Percentiles rank a stretch among this genome's conserved stretches.
phyloP scores from a whole-genome alignment of 2,329 filamentous ascomycete genomes.

The Elsinoe fawcettii region DNA sequence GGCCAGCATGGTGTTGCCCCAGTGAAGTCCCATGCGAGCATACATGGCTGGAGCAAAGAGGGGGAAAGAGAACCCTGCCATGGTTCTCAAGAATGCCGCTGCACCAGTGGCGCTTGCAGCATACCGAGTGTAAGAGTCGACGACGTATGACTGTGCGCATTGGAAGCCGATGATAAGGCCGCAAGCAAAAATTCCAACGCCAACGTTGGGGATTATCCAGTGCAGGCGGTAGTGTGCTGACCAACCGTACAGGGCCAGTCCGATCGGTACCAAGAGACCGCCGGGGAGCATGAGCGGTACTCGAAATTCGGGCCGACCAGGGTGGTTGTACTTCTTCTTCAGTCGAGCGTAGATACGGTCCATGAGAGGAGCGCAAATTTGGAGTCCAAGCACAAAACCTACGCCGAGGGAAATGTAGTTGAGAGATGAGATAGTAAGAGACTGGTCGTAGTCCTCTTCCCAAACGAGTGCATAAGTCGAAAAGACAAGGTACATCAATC shows the following conservation, averaged over 20 bases:
- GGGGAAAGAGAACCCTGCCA: slow-evolving; percentile 53
- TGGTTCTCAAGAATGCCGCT: slow-evolving; percentile 47
- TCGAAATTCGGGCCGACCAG: slow-evolving; percentile 37
- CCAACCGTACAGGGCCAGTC: slow-evolving; percentile 54
- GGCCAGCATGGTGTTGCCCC: slow-evolving; percentile 49
- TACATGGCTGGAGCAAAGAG: slow-evolving; percentile 52
- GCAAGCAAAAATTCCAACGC: slow-evolving; percentile 47
- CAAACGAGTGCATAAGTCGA: slow-evolving; percentile 23
- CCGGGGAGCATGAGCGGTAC: slow-evolving; percentile 50
- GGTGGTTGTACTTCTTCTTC: slow-evolving; percentile 28
- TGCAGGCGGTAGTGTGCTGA: slow-evolving; percentile 44
- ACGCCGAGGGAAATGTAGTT: slow-evolving; percentile 39
- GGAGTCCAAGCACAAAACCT: slow-evolving; percentile 46
- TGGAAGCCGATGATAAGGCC: slow-evolving; percentile 52
- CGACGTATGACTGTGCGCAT: slow-evolving; percentile 54
- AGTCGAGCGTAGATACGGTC: slow-evolving; percentile 32
- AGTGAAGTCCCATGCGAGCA: slow-evolving; percentile 38
- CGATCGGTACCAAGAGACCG: slow-evolving; percentile 45
- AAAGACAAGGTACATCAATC: slow-evolving; percentile 24
- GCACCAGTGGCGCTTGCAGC: slow-evolving; percentile 47
- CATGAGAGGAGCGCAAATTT: slow-evolving; percentile 32
- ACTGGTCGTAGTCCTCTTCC: slow-evolving; percentile 22
- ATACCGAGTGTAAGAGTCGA: slow-evolving; percentile 46
- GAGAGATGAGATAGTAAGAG: slow-evolving; percentile 21
- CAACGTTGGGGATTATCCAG: slow-evolving; percentile 56